Evolutionary conservation across 2,329 filamentous ascomycete species (phyloP).

Genomic region (Fusarium succisae): DNA sequence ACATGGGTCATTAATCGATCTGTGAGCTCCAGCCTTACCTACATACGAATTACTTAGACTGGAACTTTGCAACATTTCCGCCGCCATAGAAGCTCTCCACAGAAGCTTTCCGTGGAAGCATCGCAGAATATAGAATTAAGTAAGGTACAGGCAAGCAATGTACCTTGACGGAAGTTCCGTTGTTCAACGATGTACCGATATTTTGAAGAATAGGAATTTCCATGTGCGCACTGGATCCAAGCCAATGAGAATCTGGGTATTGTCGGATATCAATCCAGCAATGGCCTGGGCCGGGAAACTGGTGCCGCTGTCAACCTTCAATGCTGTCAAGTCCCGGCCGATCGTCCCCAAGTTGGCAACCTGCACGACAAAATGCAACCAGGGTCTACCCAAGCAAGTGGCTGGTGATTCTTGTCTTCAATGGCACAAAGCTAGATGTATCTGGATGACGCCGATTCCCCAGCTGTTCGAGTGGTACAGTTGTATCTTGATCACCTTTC

Average conservation of each 20-base stretch:
- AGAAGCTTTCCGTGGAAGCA: slow-evolving; percentile 17
- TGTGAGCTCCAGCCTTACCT: background rate
- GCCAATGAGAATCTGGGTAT: slow-evolving; percentile 11
- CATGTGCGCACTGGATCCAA: background rate
- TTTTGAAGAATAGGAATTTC: background rate
- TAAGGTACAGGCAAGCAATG: background rate
- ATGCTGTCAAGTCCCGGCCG: slow-evolving; percentile 23
- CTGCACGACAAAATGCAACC: background rate
- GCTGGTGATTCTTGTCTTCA: background rate
- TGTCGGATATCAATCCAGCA: slow-evolving; percentile 26
- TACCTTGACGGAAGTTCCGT: background rate
- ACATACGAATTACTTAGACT: background rate
- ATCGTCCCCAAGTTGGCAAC: slow-evolving; percentile 18
- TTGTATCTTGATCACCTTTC: background rate
- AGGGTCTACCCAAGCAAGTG: slow-evolving; percentile 3
- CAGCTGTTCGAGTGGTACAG: background rate
- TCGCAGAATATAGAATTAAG: background rate
- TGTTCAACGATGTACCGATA: background rate
- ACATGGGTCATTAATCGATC: background rate
- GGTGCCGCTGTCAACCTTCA: slow-evolving; percentile 14
- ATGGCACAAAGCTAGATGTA: background rate
- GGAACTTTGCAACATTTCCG: background rate
- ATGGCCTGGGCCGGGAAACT: slow-evolving; percentile 19
- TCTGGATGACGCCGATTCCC: slow-evolving; percentile 15
- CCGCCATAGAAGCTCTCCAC: slow-evolving; percentile 13